Evolutionary conservation across 371 early-diverging fungal species (phyloP).

Genomic region (Fennellomyces sp.): DNA sequence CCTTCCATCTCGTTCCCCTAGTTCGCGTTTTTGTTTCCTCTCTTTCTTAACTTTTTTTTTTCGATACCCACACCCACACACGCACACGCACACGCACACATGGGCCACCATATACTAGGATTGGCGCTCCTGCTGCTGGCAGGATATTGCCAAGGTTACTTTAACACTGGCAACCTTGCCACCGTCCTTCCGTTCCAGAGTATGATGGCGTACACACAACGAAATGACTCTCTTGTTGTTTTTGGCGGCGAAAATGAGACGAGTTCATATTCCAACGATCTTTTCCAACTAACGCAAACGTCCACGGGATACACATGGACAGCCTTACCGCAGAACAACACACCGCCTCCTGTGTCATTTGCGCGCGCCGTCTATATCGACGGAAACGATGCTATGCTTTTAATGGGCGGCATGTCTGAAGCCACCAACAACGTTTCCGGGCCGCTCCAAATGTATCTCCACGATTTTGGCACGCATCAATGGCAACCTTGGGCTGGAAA

Average conservation of each 20-base stretch:
- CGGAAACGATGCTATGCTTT: slow-evolving; percentile 7
- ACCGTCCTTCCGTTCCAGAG: slow-evolving; percentile 26
- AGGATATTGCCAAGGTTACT: slow-evolving; percentile 19
- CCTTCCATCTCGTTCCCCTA: too few relatives aligned
- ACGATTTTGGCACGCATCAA: slow-evolving; percentile 11
- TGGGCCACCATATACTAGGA: too few relatives aligned
- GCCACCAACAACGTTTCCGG: background rate
- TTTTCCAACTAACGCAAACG: slow-evolving; percentile 26
- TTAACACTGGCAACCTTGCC: slow-evolving; percentile 18
- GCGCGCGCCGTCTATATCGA: slow-evolving; percentile 20
- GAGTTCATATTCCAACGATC: slow-evolving; percentile 16
- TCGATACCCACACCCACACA: too few relatives aligned
- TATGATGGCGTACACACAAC: slow-evolving; percentile 26
- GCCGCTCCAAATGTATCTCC: slow-evolving; percentile 21
- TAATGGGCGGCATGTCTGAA: slow-evolving; percentile 19
- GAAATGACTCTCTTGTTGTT: slow-evolving; percentile 28
- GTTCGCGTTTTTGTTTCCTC: too few relatives aligned
- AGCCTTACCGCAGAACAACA: slow-evolving; percentile 21
- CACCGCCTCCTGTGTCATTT: slow-evolving; percentile 17
- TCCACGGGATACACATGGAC: slow-evolving; percentile 20
- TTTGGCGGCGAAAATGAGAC: slow-evolving; percentile 37
- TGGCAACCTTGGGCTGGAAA: slow-evolving; percentile 17
- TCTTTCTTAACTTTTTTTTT: too few relatives aligned
- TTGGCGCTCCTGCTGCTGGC: background rate
- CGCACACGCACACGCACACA: too few relatives aligned